Evolutionary conservation across 2,329 filamentous ascomycete species (phyloP).

Genomic region (Stemphylium lycopersici): DNA sequence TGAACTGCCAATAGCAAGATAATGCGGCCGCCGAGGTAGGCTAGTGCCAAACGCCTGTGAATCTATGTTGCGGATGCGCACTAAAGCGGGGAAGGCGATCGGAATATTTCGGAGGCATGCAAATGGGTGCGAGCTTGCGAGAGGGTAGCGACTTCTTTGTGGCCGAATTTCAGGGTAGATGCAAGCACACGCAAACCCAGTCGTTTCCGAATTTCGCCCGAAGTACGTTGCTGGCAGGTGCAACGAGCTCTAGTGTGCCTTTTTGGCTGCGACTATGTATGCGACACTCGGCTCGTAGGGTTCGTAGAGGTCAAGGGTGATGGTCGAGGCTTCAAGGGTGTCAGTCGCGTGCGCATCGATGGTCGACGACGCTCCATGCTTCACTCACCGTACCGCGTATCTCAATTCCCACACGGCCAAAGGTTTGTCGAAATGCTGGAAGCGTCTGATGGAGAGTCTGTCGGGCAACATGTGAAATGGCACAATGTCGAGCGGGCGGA

Average conservation of each 20-base stretch:
- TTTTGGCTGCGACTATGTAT: neutral
- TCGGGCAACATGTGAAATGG: conserved; percentile 37
- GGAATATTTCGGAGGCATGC: conserved; percentile 27
- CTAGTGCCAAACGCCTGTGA: conserved; percentile 25
- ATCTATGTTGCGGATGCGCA: conserved; percentile 30
- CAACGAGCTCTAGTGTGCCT: neutral
- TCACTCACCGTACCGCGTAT: conserved; percentile 24
- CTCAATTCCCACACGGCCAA: conserved; percentile 31
- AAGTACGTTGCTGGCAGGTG: neutral
- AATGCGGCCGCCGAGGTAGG: conserved; percentile 25
- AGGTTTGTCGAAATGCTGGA: conserved; percentile 36
- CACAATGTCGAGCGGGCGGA: conserved; percentile 20
- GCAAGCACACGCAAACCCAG: conserved; percentile 8
- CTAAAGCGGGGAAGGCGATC: conserved; percentile 33
- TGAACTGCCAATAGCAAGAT: conserved; percentile 20
- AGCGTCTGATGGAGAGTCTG: conserved; percentile 29
- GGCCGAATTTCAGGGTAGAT: conserved; percentile 3
- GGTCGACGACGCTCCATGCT: neutral
- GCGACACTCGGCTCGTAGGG: conserved; percentile 8
- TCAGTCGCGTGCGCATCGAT: conserved; percentile 21
- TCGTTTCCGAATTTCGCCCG: neutral
- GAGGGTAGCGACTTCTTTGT: neutral
- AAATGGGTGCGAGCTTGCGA: conserved; percentile 12
- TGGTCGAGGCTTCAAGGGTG: conserved; percentile 16
- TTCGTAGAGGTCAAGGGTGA: conserved; percentile 13